Conservation (phyloP, 768 basidiomycete genomes). For the Auriscalpium orientale region DNA sequence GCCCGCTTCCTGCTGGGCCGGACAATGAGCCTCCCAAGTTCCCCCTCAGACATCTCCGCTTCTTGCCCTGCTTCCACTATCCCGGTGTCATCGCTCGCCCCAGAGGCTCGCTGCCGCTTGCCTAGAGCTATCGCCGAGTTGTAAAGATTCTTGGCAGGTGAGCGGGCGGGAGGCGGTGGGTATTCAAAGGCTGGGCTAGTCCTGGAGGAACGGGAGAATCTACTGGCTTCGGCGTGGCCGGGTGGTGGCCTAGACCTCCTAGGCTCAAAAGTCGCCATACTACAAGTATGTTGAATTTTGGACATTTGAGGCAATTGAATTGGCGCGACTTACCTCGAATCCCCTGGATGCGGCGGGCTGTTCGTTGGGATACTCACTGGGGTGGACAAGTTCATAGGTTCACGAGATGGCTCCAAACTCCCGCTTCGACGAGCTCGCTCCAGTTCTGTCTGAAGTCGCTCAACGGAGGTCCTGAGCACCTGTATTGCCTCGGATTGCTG, state of each 20-base stretch:
- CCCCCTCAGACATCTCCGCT: conserved; percentile 28
- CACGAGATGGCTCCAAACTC: conserved; percentile 6
- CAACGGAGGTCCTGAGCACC: conserved; percentile 8
- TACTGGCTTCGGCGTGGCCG: conserved; percentile 3
- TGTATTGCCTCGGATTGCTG: conserved; percentile 11
- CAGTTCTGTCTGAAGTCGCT: conserved; percentile 11
- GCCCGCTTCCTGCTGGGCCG: conserved; percentile 49
- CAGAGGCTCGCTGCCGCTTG: conserved; percentile 56
- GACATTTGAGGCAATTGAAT: not conserved
- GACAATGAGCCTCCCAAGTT: conserved; percentile 29
- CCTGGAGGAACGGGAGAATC: not conserved
- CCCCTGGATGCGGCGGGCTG: conserved; percentile 2
- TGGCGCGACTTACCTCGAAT: conserved; percentile 3
- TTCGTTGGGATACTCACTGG: conserved; percentile 1
- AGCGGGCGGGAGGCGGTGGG: conserved; percentile 12
- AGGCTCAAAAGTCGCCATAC: not conserved
- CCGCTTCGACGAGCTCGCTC: conserved; percentile 1
- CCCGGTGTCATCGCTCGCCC: conserved; percentile 34
- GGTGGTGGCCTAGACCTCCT: not conserved
- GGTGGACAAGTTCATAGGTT: conserved; percentile 4
- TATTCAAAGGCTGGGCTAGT: conserved; percentile 14
- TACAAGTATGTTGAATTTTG: not conserved
- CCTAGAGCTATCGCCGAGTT: conserved; percentile 46
- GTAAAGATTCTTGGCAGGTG: conserved; percentile 11
- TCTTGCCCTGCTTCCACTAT: conserved; percentile 37